Evolutionary conservation across 257 asterid genomes (phyloP).

Genomic region (Jaltomata sinuosa): DNA sequence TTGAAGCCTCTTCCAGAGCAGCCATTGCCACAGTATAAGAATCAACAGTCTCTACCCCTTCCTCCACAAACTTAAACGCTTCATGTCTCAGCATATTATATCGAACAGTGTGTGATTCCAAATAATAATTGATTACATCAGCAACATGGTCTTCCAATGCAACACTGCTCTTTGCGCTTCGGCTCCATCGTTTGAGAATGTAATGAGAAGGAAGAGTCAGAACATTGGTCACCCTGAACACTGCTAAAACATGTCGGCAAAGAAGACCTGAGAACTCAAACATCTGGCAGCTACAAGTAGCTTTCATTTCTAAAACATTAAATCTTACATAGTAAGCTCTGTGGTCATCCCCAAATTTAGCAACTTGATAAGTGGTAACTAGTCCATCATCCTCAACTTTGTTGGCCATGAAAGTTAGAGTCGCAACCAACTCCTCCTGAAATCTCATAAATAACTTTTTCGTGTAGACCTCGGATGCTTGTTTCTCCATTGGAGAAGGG

Average conservation of each 20-base stretch:
- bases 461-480: slow-evolving; percentile 85
- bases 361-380: slow-evolving; percentile 62
- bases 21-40: slow-evolving; percentile 53
- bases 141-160: slow-evolving; percentile 49
- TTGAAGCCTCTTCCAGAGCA: slow-evolving; percentile 74
- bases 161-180: slow-evolving; percentile 80
- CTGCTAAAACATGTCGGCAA: slow-evolving; percentile 86
- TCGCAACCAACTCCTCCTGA: slow-evolving; percentile 89
- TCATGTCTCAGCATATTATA: slow-evolving; percentile 78
- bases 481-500: slow-evolving; percentile 99
- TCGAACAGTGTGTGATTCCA: slow-evolving; percentile 95
- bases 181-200: slow-evolving; percentile 83
- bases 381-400: slow-evolving; percentile 75
- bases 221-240: slow-evolving; percentile 84
- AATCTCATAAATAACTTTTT: slow-evolving; percentile 73
- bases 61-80: slow-evolving; percentile 78
- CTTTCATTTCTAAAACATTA: slow-evolving; percentile 89
- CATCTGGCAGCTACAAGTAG: slow-evolving; percentile 88
- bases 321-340: slow-evolving; percentile 65
- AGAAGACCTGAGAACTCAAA: slow-evolving; percentile 95
- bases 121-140: slow-evolving; percentile 53
- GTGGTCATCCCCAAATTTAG: slow-evolving; percentile 82
- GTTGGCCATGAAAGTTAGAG: slow-evolving; percentile 84
- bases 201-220: slow-evolving; percentile 88
- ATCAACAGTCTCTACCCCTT: slow-evolving; percentile 67